Percentiles rank a stretch among this genome's conserved stretches.
phyloP scores from a whole-genome alignment of 345 rosid species.

The Eucalyptus albens region DNA sequence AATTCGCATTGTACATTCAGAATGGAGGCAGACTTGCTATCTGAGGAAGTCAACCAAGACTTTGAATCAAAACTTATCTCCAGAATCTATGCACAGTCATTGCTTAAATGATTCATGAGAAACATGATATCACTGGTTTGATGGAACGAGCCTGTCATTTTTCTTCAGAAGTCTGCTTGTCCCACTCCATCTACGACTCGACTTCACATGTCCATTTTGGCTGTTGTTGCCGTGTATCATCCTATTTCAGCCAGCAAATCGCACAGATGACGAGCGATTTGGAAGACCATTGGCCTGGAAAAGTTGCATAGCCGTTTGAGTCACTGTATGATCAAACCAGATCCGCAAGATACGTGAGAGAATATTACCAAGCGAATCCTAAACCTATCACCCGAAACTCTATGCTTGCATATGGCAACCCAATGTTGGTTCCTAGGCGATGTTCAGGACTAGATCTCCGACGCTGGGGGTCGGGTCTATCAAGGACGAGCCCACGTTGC shows the following conservation, averaged over 20 bases:
- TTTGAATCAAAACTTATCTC: neutral
- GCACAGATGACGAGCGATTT: neutral
- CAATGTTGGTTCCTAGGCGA: no score
- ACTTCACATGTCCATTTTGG: neutral
- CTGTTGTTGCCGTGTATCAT: neutral
- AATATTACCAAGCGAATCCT: no score
- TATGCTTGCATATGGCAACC: no score
- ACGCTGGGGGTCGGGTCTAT: fast-evolving
- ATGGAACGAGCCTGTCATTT: neutral
- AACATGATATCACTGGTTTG: no score
- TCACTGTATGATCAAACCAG: no score
- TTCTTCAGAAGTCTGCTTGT: neutral
- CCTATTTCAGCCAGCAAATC: neutral
- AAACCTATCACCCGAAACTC: no score
- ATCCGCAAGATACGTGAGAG: no score
- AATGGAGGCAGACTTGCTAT: neutral
- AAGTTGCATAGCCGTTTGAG: no score
- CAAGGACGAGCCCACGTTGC: no score
- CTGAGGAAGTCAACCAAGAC: neutral
- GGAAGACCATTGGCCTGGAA: neutral
- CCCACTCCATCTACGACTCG: neutral
- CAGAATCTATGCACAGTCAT: neutral
- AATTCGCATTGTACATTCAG: neutral
- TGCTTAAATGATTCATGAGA: no score
- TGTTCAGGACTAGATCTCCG: no score